Conservation (phyloP, 176 grass and related monocot species). For the Eragrostis nindensis region DNA sequence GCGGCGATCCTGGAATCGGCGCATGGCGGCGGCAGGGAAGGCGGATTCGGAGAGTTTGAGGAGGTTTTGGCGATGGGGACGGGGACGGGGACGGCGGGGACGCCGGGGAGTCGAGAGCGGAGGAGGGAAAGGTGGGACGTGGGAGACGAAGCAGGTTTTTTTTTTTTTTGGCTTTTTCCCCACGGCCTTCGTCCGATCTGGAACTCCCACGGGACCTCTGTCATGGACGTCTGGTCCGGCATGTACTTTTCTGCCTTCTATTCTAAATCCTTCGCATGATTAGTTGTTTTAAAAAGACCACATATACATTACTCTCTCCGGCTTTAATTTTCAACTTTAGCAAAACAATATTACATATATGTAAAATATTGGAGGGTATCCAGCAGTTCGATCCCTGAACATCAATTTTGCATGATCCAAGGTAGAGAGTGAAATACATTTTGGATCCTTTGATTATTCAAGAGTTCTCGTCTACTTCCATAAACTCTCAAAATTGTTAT, state of each 20-base stretch:
- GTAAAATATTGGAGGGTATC: too few species aligned
- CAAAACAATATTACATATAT: too few species aligned
- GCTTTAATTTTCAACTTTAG: too few species aligned
- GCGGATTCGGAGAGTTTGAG: constrained; percentile 33
- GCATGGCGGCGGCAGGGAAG: constrained; percentile 35
- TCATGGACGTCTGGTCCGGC: not conserved
- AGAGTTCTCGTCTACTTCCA: too few species aligned
- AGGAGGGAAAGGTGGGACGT: constrained; percentile 10
- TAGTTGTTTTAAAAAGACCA: not conserved
- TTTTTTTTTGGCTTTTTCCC: not conserved
- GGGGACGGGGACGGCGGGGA: not conserved
- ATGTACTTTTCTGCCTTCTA: too few species aligned
- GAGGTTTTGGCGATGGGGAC: constrained; percentile 39
- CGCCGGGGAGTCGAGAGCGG: not conserved
- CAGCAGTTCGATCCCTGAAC: too few species aligned
- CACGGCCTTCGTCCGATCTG: not conserved
- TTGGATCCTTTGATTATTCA: too few species aligned
- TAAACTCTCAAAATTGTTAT: too few species aligned
- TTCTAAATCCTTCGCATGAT: too few species aligned
- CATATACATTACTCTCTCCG: not conserved
- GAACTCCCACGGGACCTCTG: not conserved
- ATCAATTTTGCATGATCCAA: not conserved
- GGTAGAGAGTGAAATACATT: too few species aligned
- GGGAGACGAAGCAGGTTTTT: constrained; percentile 7
- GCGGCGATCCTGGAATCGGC: constrained; percentile 37